Percentiles rank a stretch among this genome's conserved stretches.
Conservation (phyloP, 805 yeast species). For the Naumovozyma dairenensis region DNA sequence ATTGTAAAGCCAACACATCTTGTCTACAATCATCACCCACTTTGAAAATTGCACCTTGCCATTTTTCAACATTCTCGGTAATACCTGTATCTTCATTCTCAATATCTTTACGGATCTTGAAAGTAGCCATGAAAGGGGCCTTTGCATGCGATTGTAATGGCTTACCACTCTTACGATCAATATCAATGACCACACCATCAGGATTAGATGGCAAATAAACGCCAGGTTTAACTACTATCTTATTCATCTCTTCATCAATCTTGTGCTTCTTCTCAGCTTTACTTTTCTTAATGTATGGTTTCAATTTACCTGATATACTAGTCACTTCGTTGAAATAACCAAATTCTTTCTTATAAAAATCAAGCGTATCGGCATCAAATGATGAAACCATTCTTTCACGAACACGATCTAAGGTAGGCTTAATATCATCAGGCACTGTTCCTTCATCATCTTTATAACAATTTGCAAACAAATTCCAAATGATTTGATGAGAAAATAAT, state of each 20-base stretch:
- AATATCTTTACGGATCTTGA: conserved; percentile 61
- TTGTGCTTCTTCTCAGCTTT: conserved; percentile 94
- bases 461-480: conserved; percentile 96
- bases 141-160: conserved; percentile 98
- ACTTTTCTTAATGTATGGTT: conserved; percentile 86
- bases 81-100: conserved; percentile 32
- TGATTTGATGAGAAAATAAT: conserved; percentile 91
- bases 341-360: conserved; percentile 75
- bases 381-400: conserved; percentile 51
- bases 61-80: conserved; percentile 44
- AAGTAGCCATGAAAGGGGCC: conserved; percentile 96
- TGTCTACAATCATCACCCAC: conserved; percentile 99
- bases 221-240: conserved; percentile 61
- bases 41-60: conserved; percentile 96
- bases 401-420: conserved; percentile 73
- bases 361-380: conserved; percentile 51
- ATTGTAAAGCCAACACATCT: conserved; percentile 87
- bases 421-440: conserved; percentile 64
- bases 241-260: conserved; percentile 91
- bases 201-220: conserved; percentile 96
- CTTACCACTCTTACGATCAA: conserved; percentile 82
- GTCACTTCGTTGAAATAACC: conserved; percentile 86
- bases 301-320: conserved; percentile 84
- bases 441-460: conserved; percentile 85
- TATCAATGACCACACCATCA: conserved; percentile 87